Conservation (phyloP, 495 filamentous ascomycete species). For the Evansstolkia leycettana region DNA sequence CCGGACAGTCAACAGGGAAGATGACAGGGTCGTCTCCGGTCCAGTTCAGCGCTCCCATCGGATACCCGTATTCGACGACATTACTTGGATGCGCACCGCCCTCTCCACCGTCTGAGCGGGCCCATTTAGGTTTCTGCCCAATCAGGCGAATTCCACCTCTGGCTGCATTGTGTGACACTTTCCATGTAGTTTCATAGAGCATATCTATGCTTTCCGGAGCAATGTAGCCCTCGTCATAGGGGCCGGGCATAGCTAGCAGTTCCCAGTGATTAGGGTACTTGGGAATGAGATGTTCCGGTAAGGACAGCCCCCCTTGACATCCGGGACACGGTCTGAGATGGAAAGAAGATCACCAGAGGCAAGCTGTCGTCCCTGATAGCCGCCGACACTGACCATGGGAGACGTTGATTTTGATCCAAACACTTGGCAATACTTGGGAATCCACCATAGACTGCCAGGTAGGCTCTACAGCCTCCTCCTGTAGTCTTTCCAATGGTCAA, state of each 20-base stretch:
- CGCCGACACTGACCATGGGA: slow-evolving; percentile 43
- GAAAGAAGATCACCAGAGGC: slow-evolving; percentile 38
- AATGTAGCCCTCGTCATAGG: slow-evolving; percentile 44
- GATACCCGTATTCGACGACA: slow-evolving; percentile 47
- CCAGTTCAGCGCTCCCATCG: slow-evolving; percentile 41
- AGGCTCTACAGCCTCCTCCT: slow-evolving; percentile 39
- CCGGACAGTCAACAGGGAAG: slow-evolving; percentile 44
- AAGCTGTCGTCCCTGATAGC: slow-evolving; percentile 44
- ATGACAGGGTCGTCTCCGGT: slow-evolving; percentile 47
- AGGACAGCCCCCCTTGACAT: slow-evolving; percentile 10
- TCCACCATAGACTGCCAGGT: slow-evolving; percentile 47
- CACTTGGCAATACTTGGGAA: slow-evolving; percentile 41
- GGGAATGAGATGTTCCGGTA: slow-evolving; percentile 30
- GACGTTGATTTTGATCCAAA: slow-evolving; percentile 48
- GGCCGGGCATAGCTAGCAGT: slow-evolving; percentile 42
- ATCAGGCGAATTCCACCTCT: slow-evolving; percentile 44
- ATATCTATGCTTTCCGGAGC: slow-evolving; percentile 38
- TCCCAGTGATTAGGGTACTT: slow-evolving; percentile 32
- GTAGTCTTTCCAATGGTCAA: slow-evolving; percentile 42
- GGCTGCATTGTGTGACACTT: slow-evolving; percentile 45
- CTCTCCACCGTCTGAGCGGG: slow-evolving; percentile 44
- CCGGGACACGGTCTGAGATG: slow-evolving; percentile 18
- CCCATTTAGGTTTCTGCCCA: slow-evolving; percentile 44
- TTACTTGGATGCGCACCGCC: slow-evolving; percentile 50
- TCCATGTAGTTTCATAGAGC: slow-evolving; percentile 43